phyloP scores from a whole-genome alignment of 2,329 filamentous ascomycete species.

The Cladophialophora immunda region DNA sequence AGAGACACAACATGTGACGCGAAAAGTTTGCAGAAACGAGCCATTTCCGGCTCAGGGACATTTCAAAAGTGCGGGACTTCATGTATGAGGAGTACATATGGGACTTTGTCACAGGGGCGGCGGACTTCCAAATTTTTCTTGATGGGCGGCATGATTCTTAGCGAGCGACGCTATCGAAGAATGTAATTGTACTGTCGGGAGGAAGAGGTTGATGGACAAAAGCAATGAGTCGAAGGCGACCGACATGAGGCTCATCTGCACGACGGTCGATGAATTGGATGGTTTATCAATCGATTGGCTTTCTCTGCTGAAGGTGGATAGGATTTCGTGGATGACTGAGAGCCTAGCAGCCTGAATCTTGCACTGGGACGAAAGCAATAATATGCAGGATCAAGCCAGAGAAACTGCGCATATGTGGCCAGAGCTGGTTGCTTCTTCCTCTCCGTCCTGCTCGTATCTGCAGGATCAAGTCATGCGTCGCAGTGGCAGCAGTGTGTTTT shows the following conservation, averaged over 20 bases:
- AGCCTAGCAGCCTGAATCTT: background rate
- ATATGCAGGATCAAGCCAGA: background rate
- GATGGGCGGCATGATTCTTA: background rate
- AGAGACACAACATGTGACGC: conserved; percentile 23
- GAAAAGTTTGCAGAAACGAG: conserved; percentile 14
- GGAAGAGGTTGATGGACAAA: conserved; percentile 10
- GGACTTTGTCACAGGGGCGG: background rate
- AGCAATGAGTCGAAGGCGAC: background rate
- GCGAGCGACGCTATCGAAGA: background rate
- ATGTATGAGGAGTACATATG: conserved; percentile 16
- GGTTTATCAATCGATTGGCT: background rate
- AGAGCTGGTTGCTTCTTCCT: background rate
- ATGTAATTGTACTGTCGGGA: conserved; percentile 14
- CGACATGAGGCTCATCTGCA: background rate
- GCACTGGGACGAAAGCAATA: background rate
- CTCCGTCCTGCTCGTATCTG: background rate
- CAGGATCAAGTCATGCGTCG: background rate
- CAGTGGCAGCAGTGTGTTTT: background rate
- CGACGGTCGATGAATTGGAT: background rate
- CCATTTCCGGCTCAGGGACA: background rate
- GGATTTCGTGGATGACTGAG: background rate
- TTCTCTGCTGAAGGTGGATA: background rate
- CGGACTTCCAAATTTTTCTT: background rate
- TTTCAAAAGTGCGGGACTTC: conserved; percentile 29
- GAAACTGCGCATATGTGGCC: background rate